phyloP scores from a whole-genome alignment of 73 alveolate species.

The Paramecium sexaurelia region DNA sequence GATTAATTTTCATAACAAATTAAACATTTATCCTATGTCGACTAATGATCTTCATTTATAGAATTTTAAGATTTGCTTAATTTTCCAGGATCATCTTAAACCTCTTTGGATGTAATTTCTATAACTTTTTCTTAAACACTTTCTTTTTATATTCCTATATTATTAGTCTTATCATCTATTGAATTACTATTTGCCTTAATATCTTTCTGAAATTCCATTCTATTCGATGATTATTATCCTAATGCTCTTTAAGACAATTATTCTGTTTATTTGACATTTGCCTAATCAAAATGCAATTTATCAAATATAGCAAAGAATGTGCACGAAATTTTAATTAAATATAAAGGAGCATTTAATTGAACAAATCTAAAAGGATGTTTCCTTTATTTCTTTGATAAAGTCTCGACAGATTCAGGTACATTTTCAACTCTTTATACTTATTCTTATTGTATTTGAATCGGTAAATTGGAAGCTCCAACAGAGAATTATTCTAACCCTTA shows the following conservation, averaged over 20 bases:
- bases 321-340: conserved; percentile 14
- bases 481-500: neutral
- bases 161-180: neutral
- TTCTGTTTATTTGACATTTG: neutral
- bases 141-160: neutral
- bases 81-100: neutral
- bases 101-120: neutral
- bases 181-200: conserved; percentile 1
- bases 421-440: neutral
- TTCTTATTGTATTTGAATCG: neutral
- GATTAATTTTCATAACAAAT: conserved; percentile 44
- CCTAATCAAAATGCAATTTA: neutral
- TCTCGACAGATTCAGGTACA: neutral
- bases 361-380: neutral
- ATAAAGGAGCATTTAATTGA: conserved; percentile 2
- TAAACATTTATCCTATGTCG: conserved; percentile 29
- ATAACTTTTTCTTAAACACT: neutral
- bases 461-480: neutral
- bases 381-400: neutral
- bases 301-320: conserved; percentile 49
- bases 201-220: conserved; percentile 10
- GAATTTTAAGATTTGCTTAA: neutral
- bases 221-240: neutral
- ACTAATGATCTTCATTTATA: neutral
- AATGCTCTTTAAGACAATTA: neutral